Evolutionary conservation across 345 rosid genomes (phyloP).

Genomic region (Adansonia digitata): DNA sequence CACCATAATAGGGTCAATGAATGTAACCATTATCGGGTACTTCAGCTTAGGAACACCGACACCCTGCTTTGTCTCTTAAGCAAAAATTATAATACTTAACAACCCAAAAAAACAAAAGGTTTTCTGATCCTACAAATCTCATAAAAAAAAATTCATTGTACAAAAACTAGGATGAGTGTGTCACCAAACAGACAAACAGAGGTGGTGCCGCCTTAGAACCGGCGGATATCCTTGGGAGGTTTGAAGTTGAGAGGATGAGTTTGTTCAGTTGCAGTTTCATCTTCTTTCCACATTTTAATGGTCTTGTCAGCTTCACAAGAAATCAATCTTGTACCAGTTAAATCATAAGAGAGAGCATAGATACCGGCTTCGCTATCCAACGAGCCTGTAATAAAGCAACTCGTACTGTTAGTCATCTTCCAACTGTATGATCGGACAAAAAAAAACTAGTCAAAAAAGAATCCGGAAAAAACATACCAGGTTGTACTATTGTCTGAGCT

Average conservation of each 20-base stretch:
- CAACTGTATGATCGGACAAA: not conserved
- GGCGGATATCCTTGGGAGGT: constrained; percentile 94
- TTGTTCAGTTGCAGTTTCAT: constrained; percentile 73
- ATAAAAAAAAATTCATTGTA: not conserved
- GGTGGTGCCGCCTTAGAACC: constrained; percentile 46
- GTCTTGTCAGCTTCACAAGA: constrained; percentile 98
- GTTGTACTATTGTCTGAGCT: constrained; percentile 92
- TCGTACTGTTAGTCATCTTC: not conserved
- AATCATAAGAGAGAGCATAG: constrained; percentile 73
- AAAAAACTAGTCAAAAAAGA: not conserved
- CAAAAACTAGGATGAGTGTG: not conserved
- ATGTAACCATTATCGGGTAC: not conserved
- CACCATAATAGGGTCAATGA: not conserved
- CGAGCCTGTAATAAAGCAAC: constrained; percentile 53
- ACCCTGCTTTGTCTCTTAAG: not conserved
- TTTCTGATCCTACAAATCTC: not conserved
- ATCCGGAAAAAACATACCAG: constrained; percentile 40
- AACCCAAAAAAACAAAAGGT: too few species aligned
- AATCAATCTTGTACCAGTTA: constrained; percentile 77
- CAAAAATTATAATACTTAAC: not conserved
- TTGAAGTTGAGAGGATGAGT: constrained; percentile 92
- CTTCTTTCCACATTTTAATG: constrained; percentile 99
- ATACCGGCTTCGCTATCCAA: constrained; percentile 97
- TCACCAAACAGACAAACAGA: not conserved
- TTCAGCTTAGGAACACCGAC: not conserved